phyloP scores from a whole-genome alignment of 2,329 filamentous ascomycete species.

The Curvularia sp. region DNA sequence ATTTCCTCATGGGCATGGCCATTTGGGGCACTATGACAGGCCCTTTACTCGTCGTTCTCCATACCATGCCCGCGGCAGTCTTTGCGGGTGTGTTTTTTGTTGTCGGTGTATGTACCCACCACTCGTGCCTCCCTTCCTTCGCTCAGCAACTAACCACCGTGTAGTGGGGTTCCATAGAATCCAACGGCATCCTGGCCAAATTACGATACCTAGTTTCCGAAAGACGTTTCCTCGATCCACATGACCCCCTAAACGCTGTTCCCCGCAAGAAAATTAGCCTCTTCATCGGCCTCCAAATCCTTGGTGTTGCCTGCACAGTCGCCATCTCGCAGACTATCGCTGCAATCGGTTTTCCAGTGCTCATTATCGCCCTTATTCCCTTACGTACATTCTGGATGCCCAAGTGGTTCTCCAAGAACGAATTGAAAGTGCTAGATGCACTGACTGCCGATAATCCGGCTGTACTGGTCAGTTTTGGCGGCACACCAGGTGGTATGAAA shows the following conservation, averaged over 20 bases:
- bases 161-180: conserved; percentile 54
- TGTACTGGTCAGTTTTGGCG: conserved; percentile 61
- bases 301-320: conserved; percentile 59
- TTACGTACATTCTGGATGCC: conserved; percentile 60
- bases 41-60: conserved; percentile 58
- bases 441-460: conserved; percentile 61
- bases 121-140: background rate
- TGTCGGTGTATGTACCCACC: conserved; percentile 54
- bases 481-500: conserved; percentile 49
- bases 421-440: conserved; percentile 59
- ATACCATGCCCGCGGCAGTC: conserved; percentile 60
- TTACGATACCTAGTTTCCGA: conserved; percentile 58
- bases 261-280: conserved; percentile 55
- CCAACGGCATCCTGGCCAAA: conserved; percentile 60
- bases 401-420: conserved; percentile 57
- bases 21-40: conserved; percentile 64
- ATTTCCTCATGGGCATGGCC: conserved; percentile 63
- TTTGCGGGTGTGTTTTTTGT: conserved; percentile 64
- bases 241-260: conserved; percentile 56
- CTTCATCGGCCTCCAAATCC: conserved; percentile 59
- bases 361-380: conserved; percentile 64
- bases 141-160: background rate
- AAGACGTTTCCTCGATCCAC: conserved; percentile 56
- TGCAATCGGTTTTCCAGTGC: conserved; percentile 64
- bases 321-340: conserved; percentile 65